Conservation (phyloP, 1,284 basidiomycete genomes). For the Volvariella surrecta region DNA sequence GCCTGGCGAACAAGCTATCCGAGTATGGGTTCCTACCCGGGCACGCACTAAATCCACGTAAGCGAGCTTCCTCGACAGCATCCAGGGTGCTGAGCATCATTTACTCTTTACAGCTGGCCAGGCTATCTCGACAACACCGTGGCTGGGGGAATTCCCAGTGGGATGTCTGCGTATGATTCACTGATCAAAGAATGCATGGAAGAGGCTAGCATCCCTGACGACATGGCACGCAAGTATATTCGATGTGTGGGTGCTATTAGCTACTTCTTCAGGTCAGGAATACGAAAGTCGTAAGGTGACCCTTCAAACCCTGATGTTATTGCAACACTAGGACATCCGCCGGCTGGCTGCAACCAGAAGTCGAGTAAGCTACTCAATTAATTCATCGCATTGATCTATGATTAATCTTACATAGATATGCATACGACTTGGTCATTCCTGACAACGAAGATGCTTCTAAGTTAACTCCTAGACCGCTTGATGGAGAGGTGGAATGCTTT, state of each 20-base stretch:
- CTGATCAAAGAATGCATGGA: conserved; percentile 92
- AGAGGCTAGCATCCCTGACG: conserved; percentile 74
- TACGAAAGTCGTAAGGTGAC: too few relatives aligned
- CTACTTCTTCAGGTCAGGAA: conserved; percentile 62
- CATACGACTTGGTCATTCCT: conserved; percentile 76
- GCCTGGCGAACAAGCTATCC: conserved; percentile 36
- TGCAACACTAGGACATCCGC: conserved; percentile 38
- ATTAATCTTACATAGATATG: conserved; percentile 40
- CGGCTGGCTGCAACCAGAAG: conserved; percentile 82
- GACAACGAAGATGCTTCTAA: conserved; percentile 28
- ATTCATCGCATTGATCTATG: neutral
- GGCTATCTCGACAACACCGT: conserved; percentile 74
- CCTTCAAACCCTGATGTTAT: conserved; percentile 7
- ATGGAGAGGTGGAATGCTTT: conserved; percentile 92
- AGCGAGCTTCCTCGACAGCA: conserved; percentile 20
- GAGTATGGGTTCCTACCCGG: conserved; percentile 85
- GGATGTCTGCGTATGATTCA: conserved; percentile 66
- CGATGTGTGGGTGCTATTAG: conserved; percentile 55
- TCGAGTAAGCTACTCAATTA: conserved; percentile 51
- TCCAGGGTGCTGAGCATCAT: neutral
- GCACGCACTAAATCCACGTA: conserved; percentile 84
- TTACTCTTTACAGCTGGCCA: conserved; percentile 46
- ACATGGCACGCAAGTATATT: conserved; percentile 49
- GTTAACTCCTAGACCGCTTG: conserved; percentile 68
- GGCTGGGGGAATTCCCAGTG: conserved; percentile 72